phyloP scores from a whole-genome alignment of 2,329 filamentous ascomycete species.

The Colletotrichum sp. region DNA sequence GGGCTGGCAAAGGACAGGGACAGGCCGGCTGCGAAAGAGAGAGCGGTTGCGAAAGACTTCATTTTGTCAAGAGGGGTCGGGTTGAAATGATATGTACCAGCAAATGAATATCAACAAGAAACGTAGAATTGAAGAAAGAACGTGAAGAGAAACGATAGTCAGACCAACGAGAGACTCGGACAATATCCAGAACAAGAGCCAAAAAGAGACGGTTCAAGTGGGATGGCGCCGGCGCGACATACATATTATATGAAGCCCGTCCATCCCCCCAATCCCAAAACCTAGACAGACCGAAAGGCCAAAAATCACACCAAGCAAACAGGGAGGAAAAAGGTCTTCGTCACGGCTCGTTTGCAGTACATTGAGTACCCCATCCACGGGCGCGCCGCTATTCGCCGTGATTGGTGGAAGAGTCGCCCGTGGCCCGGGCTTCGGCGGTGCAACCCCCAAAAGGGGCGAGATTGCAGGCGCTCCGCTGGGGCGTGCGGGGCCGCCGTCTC shows the following conservation, averaged over 20 bases:
- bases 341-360: slow-evolving; percentile 15
- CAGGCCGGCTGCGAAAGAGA: slow-evolving; percentile 11
- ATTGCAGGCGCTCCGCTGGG: slow-evolving; percentile 8
- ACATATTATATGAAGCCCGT: not conserved
- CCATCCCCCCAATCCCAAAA: not conserved
- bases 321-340: not conserved
- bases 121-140: not conserved
- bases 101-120: not conserved
- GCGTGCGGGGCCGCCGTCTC: not conserved
- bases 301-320: not conserved
- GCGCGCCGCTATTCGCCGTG: not conserved
- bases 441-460: slow-evolving; percentile 5
- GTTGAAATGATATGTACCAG: not conserved
- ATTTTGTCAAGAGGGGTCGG: not conserved
- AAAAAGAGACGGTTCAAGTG: not conserved
- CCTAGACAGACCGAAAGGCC: not conserved
- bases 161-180: not conserved
- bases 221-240: not conserved
- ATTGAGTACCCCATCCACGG: not conserved
- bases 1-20: slow-evolving; percentile 12
- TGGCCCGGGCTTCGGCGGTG: not conserved
- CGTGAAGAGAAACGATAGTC: not conserved
- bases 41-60: slow-evolving; percentile 1
- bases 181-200: not conserved
- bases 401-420: slow-evolving; percentile 9